Evolutionary conservation across 192 early-diverging fungal genomes (phyloP).

Genomic region (Coemansia sp.): DNA sequence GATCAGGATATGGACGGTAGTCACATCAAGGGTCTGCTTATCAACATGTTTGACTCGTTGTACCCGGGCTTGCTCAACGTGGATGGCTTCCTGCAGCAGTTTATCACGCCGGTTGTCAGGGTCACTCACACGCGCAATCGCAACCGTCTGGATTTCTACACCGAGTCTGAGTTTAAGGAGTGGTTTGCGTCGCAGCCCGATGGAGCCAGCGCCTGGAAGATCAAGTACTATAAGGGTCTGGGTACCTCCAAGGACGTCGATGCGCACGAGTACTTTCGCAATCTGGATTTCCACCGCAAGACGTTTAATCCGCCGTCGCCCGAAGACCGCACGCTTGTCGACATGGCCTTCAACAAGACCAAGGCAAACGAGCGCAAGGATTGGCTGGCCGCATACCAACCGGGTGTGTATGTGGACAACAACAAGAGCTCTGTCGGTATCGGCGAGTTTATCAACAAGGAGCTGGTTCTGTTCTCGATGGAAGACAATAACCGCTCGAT

Average conservation of each 20-base stretch:
- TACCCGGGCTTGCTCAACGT: slow-evolving; percentile 88
- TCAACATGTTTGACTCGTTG: slow-evolving; percentile 94
- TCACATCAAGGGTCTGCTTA: slow-evolving; percentile 95
- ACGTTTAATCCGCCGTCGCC: slow-evolving; percentile 56
- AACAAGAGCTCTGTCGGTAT: slow-evolving; percentile 71
- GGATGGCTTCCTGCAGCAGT: slow-evolving; percentile 89
- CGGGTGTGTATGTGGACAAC: slow-evolving; percentile 90
- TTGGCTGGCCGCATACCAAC: slow-evolving; percentile 78
- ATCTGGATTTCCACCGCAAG: slow-evolving; percentile 77
- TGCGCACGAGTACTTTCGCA: slow-evolving; percentile 88
- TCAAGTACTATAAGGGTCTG: slow-evolving; percentile 98
- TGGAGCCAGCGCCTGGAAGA: slow-evolving; percentile 71
- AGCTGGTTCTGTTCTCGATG: slow-evolving; percentile 91
- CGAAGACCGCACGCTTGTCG: slow-evolving; percentile 74
- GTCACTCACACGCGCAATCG: slow-evolving; percentile 56
- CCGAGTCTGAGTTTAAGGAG: slow-evolving; percentile 85
- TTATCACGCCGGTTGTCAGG: slow-evolving; percentile 96
- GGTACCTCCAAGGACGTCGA: slow-evolving; percentile 83
- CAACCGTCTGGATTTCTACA: slow-evolving; percentile 74
- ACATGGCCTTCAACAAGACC: slow-evolving; percentile 97
- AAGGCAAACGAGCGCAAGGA: slow-evolving; percentile 93
- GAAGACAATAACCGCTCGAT: slow-evolving; percentile 95
- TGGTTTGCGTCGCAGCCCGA: slow-evolving; percentile 72
- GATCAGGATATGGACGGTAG: slow-evolving; percentile 98
- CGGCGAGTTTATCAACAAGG: slow-evolving; percentile 90